Conservation (phyloP, 83 land plant species). For the Picea abies region DNA sequence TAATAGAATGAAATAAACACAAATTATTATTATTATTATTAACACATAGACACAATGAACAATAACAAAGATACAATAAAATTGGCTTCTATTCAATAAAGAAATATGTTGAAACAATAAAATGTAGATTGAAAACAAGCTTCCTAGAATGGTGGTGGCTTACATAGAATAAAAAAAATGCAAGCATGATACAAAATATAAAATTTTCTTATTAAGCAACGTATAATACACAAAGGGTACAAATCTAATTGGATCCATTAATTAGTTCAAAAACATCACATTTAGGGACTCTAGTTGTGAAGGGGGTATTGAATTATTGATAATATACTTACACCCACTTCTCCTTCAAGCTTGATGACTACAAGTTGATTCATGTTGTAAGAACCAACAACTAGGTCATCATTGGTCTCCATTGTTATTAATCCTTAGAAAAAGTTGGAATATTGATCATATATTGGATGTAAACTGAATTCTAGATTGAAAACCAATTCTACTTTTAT, state of each 20-base stretch:
- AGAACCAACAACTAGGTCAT: conserved; percentile 81
- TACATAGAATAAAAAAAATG: not conserved
- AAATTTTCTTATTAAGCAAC: not conserved
- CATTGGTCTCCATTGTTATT: conserved; percentile 69
- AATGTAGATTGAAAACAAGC: too few species aligned
- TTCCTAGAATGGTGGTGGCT: too few species aligned
- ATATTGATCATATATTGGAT: too few species aligned
- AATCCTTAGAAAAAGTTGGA: too few species aligned
- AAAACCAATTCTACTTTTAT: too few species aligned
- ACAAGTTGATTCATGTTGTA: conserved; percentile 83
- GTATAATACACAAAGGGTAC: not conserved
- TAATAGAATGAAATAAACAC: too few species aligned
- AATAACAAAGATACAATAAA: too few species aligned
- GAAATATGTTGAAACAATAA: too few species aligned
- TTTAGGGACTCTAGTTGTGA: not conserved
- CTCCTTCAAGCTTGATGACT: conserved; percentile 61
- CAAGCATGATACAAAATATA: not conserved
- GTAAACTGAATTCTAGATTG: too few species aligned
- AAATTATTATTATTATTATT: too few species aligned
- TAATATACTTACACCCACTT: conserved; percentile 24
- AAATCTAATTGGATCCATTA: not conserved
- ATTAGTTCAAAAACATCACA: not conserved
- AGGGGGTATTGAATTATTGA: not conserved
- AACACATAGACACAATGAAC: too few species aligned
- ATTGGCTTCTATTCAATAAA: too few species aligned